Evolutionary conservation across 2,329 filamentous ascomycete genomes (phyloP).

Genomic region (Fusarium pininemorale): DNA sequence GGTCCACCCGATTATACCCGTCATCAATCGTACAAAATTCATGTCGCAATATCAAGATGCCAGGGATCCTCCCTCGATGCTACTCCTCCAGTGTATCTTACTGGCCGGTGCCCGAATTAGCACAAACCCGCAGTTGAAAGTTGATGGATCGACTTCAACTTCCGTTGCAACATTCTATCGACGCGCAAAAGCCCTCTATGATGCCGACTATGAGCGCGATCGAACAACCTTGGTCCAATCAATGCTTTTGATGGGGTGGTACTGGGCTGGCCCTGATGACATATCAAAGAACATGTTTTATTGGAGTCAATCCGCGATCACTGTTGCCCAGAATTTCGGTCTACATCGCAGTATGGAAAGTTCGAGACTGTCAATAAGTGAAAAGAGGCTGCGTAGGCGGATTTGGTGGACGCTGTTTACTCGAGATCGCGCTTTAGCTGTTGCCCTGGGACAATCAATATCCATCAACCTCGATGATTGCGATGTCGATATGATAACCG

Average conservation of each 20-base stretch:
- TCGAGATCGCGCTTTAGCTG: neutral
- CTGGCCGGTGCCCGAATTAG: neutral
- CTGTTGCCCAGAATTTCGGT: neutral
- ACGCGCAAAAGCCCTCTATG: neutral
- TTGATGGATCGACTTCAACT: neutral
- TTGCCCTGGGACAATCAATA: neutral
- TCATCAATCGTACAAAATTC: neutral
- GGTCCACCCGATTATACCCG: neutral
- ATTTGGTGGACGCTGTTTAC: neutral
- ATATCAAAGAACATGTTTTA: neutral
- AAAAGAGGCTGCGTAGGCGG: neutral
- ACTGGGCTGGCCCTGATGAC: neutral
- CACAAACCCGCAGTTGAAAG: neutral
- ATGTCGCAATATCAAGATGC: neutral
- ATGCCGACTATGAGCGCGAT: neutral
- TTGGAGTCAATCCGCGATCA: neutral
- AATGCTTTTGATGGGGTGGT: neutral
- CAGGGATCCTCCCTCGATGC: neutral
- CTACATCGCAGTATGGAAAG: neutral
- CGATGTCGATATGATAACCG: neutral
- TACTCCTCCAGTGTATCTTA: neutral
- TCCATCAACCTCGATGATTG: neutral
- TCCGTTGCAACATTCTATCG: neutral
- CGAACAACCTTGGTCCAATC: neutral
- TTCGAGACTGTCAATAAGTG: neutral